Conservation (phyloP, 2,329 filamentous ascomycete genomes). For the Pezicula rhizophila region DNA sequence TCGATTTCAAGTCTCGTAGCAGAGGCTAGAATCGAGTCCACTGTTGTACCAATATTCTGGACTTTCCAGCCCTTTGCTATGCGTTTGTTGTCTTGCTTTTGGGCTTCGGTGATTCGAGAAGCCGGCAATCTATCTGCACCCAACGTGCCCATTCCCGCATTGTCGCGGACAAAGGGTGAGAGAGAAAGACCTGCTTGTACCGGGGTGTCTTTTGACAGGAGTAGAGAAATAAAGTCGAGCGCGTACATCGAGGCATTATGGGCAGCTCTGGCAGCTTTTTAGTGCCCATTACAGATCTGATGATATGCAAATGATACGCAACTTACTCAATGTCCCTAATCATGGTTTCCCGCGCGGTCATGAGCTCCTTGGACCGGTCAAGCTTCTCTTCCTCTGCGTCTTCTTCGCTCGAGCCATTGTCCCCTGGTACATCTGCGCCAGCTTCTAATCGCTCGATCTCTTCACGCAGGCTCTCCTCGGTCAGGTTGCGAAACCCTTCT, state of each 20-base stretch:
- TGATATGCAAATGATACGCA: neutral
- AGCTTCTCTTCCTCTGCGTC: slow-evolving; percentile 40
- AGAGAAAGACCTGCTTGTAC: slow-evolving; percentile 64
- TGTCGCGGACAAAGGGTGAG: slow-evolving; percentile 62
- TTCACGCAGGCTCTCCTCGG: slow-evolving; percentile 63
- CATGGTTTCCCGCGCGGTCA: slow-evolving; percentile 49
- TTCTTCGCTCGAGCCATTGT: slow-evolving; percentile 40
- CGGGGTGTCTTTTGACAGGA: slow-evolving; percentile 76
- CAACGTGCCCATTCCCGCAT: slow-evolving; percentile 68
- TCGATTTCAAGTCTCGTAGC: slow-evolving; percentile 69
- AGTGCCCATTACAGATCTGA: slow-evolving; percentile 3
- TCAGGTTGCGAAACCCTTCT: slow-evolving; percentile 76
- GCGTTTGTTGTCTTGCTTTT: slow-evolving; percentile 49
- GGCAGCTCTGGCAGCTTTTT: slow-evolving; percentile 29
- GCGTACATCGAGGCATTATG: slow-evolving; percentile 61
- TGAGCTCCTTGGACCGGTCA: slow-evolving; percentile 28
- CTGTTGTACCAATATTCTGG: slow-evolving; percentile 67
- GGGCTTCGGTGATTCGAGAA: slow-evolving; percentile 50
- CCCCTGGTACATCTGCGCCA: slow-evolving; percentile 31
- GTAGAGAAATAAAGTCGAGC: slow-evolving; percentile 76
- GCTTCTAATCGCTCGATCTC: slow-evolving; percentile 49
- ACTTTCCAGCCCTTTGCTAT: slow-evolving; percentile 68
- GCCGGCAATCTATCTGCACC: slow-evolving; percentile 60
- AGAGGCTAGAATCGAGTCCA: slow-evolving; percentile 67
- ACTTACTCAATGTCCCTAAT: slow-evolving; percentile 50